Evolutionary conservation across 805 yeast genomes (phyloP).

Genomic region (Starmerella apis): DNA sequence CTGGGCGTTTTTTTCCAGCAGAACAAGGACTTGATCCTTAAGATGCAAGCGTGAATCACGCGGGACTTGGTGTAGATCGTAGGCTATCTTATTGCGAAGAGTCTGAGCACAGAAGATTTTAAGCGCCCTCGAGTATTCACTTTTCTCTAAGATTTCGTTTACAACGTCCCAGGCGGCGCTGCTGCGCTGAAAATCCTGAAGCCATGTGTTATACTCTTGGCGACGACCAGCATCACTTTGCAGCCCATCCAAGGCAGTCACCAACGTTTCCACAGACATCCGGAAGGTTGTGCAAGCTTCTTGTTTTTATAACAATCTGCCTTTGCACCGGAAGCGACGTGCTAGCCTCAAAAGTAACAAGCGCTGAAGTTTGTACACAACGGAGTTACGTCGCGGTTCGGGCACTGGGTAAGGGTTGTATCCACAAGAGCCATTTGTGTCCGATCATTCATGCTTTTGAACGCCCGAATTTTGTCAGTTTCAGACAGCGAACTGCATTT

Average conservation of each 20-base stretch:
- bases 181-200: conserved; percentile 71
- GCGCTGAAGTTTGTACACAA: conserved; percentile 1
- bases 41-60: conserved; percentile 46
- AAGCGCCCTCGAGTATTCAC: conserved; percentile 40
- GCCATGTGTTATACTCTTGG: conserved; percentile 41
- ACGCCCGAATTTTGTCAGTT: too few species aligned
- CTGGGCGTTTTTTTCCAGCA: conserved; percentile 41
- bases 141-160: conserved; percentile 42
- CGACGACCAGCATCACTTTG: conserved; percentile 23
- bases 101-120: conserved; percentile 88
- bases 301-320: neutral
- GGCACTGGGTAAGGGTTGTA: neutral
- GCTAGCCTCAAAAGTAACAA: neutral
- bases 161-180: conserved; percentile 62
- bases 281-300: neutral
- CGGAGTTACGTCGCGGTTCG: neutral
- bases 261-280: conserved; percentile 33
- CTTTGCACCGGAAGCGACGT: neutral
- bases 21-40: conserved; percentile 53
- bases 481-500: too few species aligned
- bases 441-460: too few species aligned
- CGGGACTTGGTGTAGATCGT: conserved; percentile 73
- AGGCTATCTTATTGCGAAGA: conserved; percentile 68
- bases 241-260: conserved; percentile 25
- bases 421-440: too few species aligned